Percentiles rank a stretch among this genome's conserved stretches.
These are phyloP conservation scores for Saksenaea oblongispora DNA, from an alignment of 371 early-diverging fungal species.

Conservation along the genomic window DNA sequence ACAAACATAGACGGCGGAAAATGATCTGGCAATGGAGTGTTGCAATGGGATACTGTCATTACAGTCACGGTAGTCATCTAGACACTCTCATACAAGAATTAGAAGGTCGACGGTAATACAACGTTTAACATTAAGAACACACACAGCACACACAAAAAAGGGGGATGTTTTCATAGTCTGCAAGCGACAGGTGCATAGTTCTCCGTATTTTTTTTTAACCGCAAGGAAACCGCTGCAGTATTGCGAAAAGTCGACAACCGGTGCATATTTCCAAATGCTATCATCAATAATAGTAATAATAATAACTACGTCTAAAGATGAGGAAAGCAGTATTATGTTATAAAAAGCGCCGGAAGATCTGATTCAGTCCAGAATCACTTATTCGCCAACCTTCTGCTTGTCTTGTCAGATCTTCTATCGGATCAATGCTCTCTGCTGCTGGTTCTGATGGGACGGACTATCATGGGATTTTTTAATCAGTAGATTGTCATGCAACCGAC, in stretches of 20 bases:
- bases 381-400: constrained; percentile 29
- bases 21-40: constrained; percentile 33
- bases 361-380: constrained; percentile 32
- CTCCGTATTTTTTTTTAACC: too few species aligned
- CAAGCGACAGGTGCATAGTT: too few species aligned
- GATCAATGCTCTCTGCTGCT: constrained; percentile 18
- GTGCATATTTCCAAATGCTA: too few species aligned
- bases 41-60: constrained; percentile 26
- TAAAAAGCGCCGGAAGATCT: constrained; percentile 32
- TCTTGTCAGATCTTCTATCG: constrained; percentile 12
- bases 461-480: not conserved
- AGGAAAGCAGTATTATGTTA: not conserved
- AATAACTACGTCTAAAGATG: not conserved
- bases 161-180: too few species aligned
- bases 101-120: not conserved
- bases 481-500: not conserved
- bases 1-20: constrained; percentile 11
- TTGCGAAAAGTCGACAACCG: too few species aligned
- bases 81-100: constrained; percentile 11
- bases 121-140: not conserved
- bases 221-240: too few species aligned
- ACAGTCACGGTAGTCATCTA: constrained; percentile 17
- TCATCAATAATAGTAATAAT: not conserved
- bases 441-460: constrained; percentile 19
- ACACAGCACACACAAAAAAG: too few species aligned